Evolutionary conservation across 2,329 filamentous ascomycete species (phyloP).

Genomic region (Colletotrichum brevisporum): DNA sequence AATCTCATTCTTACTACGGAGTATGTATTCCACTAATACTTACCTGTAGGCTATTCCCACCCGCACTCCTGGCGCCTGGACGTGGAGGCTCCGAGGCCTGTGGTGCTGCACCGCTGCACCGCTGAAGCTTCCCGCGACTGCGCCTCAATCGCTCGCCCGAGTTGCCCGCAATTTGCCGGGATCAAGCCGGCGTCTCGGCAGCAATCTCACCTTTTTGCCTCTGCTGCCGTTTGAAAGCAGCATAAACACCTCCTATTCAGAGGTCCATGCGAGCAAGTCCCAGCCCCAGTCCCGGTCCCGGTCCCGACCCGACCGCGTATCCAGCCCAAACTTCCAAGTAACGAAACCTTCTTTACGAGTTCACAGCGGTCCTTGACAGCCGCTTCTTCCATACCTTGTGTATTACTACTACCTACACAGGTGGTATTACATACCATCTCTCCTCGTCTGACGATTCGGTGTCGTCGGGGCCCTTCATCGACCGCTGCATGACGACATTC

Average conservation of each 20-base stretch:
- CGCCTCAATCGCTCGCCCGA: constrained; percentile 31
- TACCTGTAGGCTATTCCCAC: no score
- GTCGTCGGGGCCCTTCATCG: constrained; percentile 10
- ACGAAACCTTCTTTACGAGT: constrained; percentile 11
- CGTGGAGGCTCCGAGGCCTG: not conserved
- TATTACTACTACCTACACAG: no score
- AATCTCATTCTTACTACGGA: not conserved
- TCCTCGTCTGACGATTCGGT: constrained; percentile 14
- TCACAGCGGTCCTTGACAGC: constrained; percentile 15
- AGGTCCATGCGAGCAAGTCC: constrained; percentile 28
- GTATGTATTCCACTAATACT: no score
- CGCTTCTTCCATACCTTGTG: constrained; percentile 6
- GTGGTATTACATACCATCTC: no score
- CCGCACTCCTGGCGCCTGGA: not conserved
- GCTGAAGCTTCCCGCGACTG: constrained; percentile 37
- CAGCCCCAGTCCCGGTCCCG: not conserved
- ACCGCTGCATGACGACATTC: constrained; percentile 32
- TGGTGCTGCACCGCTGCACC: constrained; percentile 18
- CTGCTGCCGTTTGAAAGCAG: constrained; percentile 25
- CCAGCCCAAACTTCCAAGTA: constrained; percentile 12
- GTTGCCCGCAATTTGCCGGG: constrained; percentile 11
- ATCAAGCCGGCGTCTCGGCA: constrained; percentile 29
- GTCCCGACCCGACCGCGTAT: constrained; percentile 18
- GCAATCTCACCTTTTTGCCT: constrained; percentile 15
- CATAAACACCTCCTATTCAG: constrained; percentile 34